A percentile compares a stretch with the other conserved stretches of the same genome.
These are phyloP conservation scores for Candida vartiovaarae DNA, from an alignment of 805 yeast genomes.

Conservation along the genomic window DNA sequence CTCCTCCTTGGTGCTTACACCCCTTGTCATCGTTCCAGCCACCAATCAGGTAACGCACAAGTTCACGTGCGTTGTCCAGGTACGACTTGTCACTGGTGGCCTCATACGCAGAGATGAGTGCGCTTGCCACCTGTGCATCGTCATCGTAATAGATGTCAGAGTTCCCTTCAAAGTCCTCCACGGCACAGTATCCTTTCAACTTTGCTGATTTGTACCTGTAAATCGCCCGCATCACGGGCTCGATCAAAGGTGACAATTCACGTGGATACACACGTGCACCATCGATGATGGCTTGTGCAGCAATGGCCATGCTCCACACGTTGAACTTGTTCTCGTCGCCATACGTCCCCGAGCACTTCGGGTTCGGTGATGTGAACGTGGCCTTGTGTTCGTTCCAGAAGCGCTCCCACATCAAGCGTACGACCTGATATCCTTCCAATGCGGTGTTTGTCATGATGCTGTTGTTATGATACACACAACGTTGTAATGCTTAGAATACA, in stretches of 20 bases:
- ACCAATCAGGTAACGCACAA: constrained; percentile 55
- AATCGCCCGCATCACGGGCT: constrained; percentile 43
- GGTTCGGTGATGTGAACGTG: constrained; percentile 21
- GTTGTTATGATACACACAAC: no score
- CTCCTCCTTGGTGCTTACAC: constrained; percentile 42
- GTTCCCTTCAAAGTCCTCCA: constrained; percentile 51
- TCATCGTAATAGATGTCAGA: constrained; percentile 66
- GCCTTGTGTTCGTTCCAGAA: constrained; percentile 19
- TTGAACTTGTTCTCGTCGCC: constrained; percentile 50
- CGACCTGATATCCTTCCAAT: constrained; percentile 22
- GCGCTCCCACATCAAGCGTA: constrained; percentile 14
- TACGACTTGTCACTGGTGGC: constrained; percentile 50
- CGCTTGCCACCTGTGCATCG: constrained; percentile 67
- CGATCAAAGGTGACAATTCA: constrained; percentile 46
- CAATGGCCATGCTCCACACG: constrained; percentile 65
- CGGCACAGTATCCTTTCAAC: constrained; percentile 56
- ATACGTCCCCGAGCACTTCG: constrained; percentile 33
- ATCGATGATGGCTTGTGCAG: constrained; percentile 60
- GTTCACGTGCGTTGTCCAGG: constrained; percentile 49
- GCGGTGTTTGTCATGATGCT: constrained; percentile 10
- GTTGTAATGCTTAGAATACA: no score
- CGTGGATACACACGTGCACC: constrained; percentile 45
- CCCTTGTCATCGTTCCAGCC: constrained; percentile 41
- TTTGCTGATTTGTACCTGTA: constrained; percentile 44
- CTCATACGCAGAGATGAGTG: constrained; percentile 58